These are phyloP conservation scores for Boletus subparvulus DNA, from an alignment of 768 basidiomycete species.

Conservation along the genomic window DNA sequence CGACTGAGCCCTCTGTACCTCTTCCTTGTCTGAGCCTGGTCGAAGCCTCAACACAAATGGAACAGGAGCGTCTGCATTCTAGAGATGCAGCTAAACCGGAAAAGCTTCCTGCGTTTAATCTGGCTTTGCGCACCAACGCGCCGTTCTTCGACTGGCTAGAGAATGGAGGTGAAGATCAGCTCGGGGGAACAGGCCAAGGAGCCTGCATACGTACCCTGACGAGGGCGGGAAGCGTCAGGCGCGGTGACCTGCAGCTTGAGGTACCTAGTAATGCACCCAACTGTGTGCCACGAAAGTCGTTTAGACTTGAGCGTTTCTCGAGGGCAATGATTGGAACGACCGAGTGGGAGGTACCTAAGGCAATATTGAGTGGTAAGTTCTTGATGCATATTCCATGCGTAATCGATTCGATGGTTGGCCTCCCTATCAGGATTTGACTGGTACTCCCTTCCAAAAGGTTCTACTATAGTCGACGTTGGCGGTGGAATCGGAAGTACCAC, in stretches of 20 bases:
- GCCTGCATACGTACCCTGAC: conserved; percentile 7
- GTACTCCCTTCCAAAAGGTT: conserved; percentile 46
- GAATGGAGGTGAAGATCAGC: conserved; percentile 41
- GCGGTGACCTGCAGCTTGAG: neutral
- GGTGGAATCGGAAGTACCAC: conserved; percentile 63
- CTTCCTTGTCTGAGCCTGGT: neutral
- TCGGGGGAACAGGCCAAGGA: conserved; percentile 22
- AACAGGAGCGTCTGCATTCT: neutral
- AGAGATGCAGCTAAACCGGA: conserved; percentile 5
- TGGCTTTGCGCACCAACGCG: conserved; percentile 57
- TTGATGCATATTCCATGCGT: neutral
- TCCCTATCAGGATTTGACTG: conserved; percentile 56
- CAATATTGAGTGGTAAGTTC: conserved; percentile 50
- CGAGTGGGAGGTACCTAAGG: conserved; percentile 67
- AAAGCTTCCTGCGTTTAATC: conserved; percentile 58
- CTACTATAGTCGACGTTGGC: conserved; percentile 64
- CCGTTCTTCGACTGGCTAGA: conserved; percentile 78
- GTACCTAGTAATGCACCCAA: neutral
- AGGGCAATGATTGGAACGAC: conserved; percentile 74
- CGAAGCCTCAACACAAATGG: neutral
- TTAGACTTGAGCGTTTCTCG: conserved; percentile 66
- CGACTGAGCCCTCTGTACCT: neutral
- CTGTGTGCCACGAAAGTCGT: conserved; percentile 35
- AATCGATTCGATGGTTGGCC: neutral
- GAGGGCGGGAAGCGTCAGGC: neutral